phyloP scores from a whole-genome alignment of 2,329 filamentous ascomycete genomes.

The Fusarium neocosmosporiellum region DNA sequence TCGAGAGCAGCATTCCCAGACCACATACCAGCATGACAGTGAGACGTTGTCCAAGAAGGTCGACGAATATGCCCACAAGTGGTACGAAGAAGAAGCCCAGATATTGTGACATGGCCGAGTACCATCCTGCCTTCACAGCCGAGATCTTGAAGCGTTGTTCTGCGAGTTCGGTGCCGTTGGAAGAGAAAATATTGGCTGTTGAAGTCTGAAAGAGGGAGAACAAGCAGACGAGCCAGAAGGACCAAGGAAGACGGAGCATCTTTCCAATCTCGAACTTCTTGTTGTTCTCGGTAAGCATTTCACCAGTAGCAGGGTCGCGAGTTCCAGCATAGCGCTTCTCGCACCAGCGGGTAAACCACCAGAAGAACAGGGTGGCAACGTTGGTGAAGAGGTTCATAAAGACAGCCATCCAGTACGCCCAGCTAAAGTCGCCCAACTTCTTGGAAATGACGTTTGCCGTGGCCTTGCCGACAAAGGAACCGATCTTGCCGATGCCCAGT shows the following conservation, averaged over 20 bases:
- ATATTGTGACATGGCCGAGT: conserved; percentile 67
- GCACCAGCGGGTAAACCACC: conserved; percentile 64
- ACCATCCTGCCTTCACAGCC: conserved; percentile 69
- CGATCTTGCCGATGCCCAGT: conserved; percentile 70
- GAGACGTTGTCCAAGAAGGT: conserved; percentile 65
- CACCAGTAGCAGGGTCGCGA: conserved; percentile 66
- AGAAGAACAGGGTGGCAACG: conserved; percentile 63
- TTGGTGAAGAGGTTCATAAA: conserved; percentile 75
- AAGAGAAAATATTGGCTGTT: conserved; percentile 63
- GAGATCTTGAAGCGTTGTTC: conserved; percentile 68
- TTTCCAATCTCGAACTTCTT: conserved; percentile 67
- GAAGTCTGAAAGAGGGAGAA: conserved; percentile 71
- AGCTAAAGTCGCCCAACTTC: conserved; percentile 68
- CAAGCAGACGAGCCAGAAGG: conserved; percentile 65
- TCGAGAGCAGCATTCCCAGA: conserved; percentile 60
- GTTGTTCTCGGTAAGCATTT: conserved; percentile 69
- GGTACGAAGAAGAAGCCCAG: conserved; percentile 68
- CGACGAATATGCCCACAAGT: conserved; percentile 65
- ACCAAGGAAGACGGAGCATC: conserved; percentile 68
- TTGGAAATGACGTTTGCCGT: conserved; percentile 69
- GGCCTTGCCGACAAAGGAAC: conserved; percentile 69
- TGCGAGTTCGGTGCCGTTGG: conserved; percentile 71
- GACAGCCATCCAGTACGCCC: conserved; percentile 71
- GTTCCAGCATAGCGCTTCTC: conserved; percentile 59
- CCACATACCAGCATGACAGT: conserved; percentile 65